Conservation (phyloP, 352 stramenopile species). For the Globisporangium parvum region DNA sequence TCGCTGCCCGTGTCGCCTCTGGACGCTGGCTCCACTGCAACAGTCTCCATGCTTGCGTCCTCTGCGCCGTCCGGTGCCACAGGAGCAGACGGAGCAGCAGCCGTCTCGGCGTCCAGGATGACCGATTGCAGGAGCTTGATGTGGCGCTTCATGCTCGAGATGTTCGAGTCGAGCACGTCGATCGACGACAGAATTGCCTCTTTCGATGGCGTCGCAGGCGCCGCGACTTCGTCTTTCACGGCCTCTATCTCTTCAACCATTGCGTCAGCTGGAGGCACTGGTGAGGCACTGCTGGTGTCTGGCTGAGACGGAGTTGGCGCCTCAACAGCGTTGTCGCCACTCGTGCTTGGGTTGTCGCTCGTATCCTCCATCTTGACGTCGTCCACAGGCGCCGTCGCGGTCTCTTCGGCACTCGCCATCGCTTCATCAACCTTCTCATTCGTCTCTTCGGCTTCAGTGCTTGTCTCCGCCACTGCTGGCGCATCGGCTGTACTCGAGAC, state of each 20-base stretch:
- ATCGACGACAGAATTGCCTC: slow-evolving; percentile 79
- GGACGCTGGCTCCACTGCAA: no score
- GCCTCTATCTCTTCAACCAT: no score
- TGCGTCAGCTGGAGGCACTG: no score
- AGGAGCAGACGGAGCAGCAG: neutral
- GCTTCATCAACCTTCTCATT: slow-evolving; percentile 1
- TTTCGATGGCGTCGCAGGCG: slow-evolving; percentile 41
- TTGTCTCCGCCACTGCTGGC: neutral
- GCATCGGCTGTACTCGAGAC: slow-evolving; percentile 9
- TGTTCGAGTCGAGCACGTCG: slow-evolving; percentile 64
- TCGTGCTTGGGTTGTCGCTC: neutral
- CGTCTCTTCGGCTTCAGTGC: neutral
- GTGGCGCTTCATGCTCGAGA: slow-evolving; percentile 64
- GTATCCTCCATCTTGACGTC: slow-evolving; percentile 3
- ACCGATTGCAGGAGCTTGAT: slow-evolving; percentile 45
- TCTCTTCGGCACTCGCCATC: neutral
- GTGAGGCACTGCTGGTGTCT: no score
- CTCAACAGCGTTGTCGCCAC: neutral
- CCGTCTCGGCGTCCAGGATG: slow-evolving; percentile 32
- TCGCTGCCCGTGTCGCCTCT: no score
- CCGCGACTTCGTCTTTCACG: slow-evolving; percentile 6
- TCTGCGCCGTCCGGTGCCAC: neutral
- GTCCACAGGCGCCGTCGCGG: neutral
- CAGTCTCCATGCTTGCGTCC: neutral
- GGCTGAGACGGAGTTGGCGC: neutral